Percentiles rank a stretch among this genome's conserved stretches.
These are phyloP conservation scores for Pichia nanzhaoensis DNA, from an alignment of 805 yeast species.

Conservation along the genomic window DNA sequence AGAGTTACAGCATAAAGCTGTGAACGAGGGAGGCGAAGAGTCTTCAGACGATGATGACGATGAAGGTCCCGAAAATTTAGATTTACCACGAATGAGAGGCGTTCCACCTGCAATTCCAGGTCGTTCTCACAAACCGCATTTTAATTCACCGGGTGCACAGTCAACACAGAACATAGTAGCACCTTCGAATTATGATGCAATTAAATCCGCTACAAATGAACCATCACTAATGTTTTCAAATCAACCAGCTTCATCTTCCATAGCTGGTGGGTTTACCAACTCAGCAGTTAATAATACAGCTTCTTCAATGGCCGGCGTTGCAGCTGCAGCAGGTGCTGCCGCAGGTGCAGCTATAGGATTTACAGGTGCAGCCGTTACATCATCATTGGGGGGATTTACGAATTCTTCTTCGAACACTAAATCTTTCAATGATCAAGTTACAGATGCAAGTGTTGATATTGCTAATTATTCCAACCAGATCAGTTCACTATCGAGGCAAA, in stretches of 20 bases:
- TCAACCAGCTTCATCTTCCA: conserved; percentile 15
- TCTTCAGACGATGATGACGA: conserved; percentile 33
- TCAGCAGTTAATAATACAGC: conserved; percentile 3
- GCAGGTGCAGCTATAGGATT: conserved; percentile 11
- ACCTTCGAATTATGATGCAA: conserved; percentile 42
- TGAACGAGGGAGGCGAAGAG: conserved; percentile 16
- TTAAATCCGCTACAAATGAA: conserved; percentile 20
- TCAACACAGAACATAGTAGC: conserved; percentile 17
- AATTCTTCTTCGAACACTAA: background rate
- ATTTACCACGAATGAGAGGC: conserved; percentile 18
- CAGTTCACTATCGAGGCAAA: conserved; percentile 68
- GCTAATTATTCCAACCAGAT: conserved; percentile 85
- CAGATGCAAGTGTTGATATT: conserved; percentile 76
- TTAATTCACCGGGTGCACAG: conserved; percentile 15
- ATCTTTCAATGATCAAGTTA: conserved; percentile 48
- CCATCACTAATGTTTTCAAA: conserved; percentile 12
- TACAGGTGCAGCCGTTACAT: conserved; percentile 1
- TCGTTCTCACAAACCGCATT: conserved; percentile 30
- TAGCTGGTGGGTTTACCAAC: conserved; percentile 7
- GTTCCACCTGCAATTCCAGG: conserved; percentile 31
- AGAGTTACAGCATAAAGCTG: conserved; percentile 37
- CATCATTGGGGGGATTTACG: conserved; percentile 1
- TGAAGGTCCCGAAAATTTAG: conserved; percentile 32
- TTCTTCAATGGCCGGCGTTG: no score
- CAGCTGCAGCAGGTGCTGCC: conserved; percentile 4